Evolutionary conservation across 495 filamentous ascomycete genomes (phyloP).

Genomic region (Trichodelitschia bisporula): DNA sequence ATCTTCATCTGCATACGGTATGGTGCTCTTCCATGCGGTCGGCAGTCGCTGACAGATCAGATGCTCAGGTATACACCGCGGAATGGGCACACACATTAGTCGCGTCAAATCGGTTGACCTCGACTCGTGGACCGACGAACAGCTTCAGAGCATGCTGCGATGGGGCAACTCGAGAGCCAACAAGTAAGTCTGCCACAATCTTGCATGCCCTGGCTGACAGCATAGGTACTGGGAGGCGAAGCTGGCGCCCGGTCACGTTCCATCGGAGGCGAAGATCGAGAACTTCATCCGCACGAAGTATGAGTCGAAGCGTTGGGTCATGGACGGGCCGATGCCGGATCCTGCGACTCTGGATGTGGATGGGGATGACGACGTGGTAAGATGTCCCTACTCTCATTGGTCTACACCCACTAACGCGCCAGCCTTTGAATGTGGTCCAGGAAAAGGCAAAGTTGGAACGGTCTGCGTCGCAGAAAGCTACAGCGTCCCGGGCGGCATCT

Average conservation of each 20-base stretch:
- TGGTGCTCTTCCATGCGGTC: slow-evolving; percentile 3
- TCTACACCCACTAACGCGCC: no score
- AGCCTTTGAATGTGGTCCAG: slow-evolving; percentile 48
- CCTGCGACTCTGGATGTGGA: slow-evolving; percentile 64
- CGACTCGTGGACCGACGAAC: slow-evolving; percentile 95
- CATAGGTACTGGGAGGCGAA: slow-evolving; percentile 84
- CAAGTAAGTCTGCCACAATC: slow-evolving; percentile 31
- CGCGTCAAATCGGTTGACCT: slow-evolving; percentile 94
- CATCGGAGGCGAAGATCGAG: slow-evolving; percentile 95
- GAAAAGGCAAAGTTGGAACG: slow-evolving; percentile 46
- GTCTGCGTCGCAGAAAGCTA: slow-evolving; percentile 25
- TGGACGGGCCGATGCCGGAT: slow-evolving; percentile 88
- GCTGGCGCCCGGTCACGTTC: slow-evolving; percentile 72
- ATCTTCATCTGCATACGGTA: slow-evolving; percentile 88
- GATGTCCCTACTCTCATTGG: no score
- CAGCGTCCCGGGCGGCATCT: background rate
- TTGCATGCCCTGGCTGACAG: slow-evolving; percentile 1
- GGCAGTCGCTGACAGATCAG: no score
- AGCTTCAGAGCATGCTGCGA: slow-evolving; percentile 67
- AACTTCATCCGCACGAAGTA: slow-evolving; percentile 99
- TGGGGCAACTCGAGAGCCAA: slow-evolving; percentile 95
- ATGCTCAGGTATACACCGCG: slow-evolving; percentile 92
- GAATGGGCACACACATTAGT: slow-evolving; percentile 97
- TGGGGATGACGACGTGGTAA: slow-evolving; percentile 44
- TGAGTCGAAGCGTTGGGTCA: slow-evolving; percentile 91